Conservation (phyloP, 2,329 filamentous ascomycete genomes). For the Metarhizium anisopliae region DNA sequence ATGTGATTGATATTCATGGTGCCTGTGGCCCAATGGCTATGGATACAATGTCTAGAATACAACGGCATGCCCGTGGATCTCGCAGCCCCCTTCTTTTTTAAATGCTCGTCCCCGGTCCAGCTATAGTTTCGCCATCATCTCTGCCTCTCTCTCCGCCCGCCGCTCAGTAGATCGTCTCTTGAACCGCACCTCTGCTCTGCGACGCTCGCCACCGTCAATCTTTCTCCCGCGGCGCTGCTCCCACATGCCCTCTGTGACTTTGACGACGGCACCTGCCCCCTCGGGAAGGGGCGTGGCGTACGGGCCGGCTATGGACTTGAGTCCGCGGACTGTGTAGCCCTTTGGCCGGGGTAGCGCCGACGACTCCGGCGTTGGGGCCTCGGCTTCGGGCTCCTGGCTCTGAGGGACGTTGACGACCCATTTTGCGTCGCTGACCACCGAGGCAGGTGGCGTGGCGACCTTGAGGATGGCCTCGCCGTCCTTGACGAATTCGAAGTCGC, state of each 20-base stretch:
- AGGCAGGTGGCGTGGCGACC: slow-evolving; percentile 31
- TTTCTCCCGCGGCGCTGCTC: slow-evolving; percentile 80
- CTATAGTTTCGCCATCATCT: slow-evolving; percentile 25
- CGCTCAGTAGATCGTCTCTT: slow-evolving; percentile 76
- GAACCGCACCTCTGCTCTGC: slow-evolving; percentile 75
- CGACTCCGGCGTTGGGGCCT: slow-evolving; percentile 6
- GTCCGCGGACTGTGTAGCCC: slow-evolving; percentile 57
- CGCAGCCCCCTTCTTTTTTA: background rate
- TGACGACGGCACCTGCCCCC: slow-evolving; percentile 54
- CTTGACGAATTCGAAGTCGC: slow-evolving; percentile 66
- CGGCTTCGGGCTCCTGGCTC: slow-evolving; percentile 25
- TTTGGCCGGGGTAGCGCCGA: slow-evolving; percentile 20
- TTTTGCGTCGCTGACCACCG: slow-evolving; percentile 34
- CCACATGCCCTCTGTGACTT: slow-evolving; percentile 82
- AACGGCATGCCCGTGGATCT: background rate
- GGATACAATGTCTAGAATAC: slow-evolving; percentile 2
- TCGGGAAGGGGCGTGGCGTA: slow-evolving; percentile 62
- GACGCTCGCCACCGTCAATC: slow-evolving; percentile 92
- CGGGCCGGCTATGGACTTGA: slow-evolving; percentile 64
- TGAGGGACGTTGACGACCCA: slow-evolving; percentile 47
- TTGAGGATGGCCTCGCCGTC: slow-evolving; percentile 44
- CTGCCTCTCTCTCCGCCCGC: slow-evolving; percentile 52
- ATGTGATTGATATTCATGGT: background rate
- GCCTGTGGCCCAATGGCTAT: background rate
- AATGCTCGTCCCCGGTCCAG: no score